Evolutionary conservation across 2,329 filamentous ascomycete species (phyloP).

Genomic region (Penicillium janthinellum): DNA sequence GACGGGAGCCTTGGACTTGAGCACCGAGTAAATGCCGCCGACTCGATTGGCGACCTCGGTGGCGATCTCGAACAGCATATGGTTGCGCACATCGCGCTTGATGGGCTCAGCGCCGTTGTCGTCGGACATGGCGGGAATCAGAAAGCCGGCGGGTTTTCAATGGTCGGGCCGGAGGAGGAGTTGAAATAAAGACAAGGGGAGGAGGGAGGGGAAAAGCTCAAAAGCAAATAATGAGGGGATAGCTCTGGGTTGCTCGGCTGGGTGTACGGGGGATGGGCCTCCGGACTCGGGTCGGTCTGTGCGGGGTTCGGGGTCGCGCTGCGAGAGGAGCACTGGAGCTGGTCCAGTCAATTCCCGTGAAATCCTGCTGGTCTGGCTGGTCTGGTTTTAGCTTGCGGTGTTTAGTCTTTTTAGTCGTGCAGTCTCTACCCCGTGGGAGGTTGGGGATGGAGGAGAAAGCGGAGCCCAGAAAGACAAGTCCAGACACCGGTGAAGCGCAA

Average conservation of each 20-base stretch:
- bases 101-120: conserved; percentile 65
- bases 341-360: no score
- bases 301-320: conserved; percentile 20
- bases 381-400: not conserved
- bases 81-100: conserved; percentile 81
- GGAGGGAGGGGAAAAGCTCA: conserved; percentile 1
- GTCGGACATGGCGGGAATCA: conserved; percentile 74
- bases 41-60: conserved; percentile 98
- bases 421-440: conserved; percentile 1
- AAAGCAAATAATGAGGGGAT: conserved; percentile 13
- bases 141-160: not conserved
- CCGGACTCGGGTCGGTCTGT: conserved; percentile 31
- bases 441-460: not conserved
- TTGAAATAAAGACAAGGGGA: not conserved
- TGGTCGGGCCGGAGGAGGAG: not conserved
- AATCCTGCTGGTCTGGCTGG: not conserved
- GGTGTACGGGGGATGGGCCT: conserved; percentile 18
- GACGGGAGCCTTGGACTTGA: conserved; percentile 98
- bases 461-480: not conserved
- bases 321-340: not conserved
- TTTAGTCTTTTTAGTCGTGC: not conserved
- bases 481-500: not conserved
- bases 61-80: conserved; percentile 93
- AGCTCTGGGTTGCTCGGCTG: conserved; percentile 2
- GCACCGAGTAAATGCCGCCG: conserved; percentile 97